These are phyloP conservation scores for Tetraselmis chui DNA, from an alignment of 139 green algal species.

Conservation along the genomic window DNA sequence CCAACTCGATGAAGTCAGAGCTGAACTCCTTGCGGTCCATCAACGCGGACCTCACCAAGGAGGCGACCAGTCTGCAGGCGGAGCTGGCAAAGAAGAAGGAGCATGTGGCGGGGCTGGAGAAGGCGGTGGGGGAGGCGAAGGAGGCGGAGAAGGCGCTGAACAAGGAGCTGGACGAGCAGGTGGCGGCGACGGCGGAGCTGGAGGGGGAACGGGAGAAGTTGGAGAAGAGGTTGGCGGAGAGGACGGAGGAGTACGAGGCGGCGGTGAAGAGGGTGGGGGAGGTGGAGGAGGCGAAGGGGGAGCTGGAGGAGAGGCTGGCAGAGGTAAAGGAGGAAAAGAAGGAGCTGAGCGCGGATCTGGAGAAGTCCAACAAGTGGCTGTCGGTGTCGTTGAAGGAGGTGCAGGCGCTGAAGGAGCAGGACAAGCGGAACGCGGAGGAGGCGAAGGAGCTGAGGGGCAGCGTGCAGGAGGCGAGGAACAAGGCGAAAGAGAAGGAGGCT, in stretches of 20 bases:
- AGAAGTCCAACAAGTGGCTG: neutral
- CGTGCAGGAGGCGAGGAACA: neutral
- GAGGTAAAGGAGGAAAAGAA: neutral
- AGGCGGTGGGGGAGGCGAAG: neutral
- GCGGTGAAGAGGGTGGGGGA: neutral
- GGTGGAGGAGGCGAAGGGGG: neutral
- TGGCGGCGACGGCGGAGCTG: neutral
- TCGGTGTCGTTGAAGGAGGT: neutral
- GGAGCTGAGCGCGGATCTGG: neutral
- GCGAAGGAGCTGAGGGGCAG: neutral
- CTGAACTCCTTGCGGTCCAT: neutral
- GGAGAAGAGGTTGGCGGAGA: neutral
- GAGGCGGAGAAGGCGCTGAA: neutral
- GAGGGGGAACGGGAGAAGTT: neutral
- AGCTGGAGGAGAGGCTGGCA: neutral
- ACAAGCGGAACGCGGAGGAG: neutral
- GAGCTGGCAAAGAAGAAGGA: neutral
- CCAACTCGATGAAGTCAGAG: neutral
- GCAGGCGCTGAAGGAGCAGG: neutral
- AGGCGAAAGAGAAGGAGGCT: neutral
- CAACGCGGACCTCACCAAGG: neutral
- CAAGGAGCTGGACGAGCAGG: neutral
- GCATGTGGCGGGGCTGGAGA: neutral
- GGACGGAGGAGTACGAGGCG: neutral
- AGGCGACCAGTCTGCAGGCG: neutral